These are phyloP conservation scores for Alternaria sp. DNA, from an alignment of 2,329 filamentous ascomycete species.

Conservation along the genomic window DNA sequence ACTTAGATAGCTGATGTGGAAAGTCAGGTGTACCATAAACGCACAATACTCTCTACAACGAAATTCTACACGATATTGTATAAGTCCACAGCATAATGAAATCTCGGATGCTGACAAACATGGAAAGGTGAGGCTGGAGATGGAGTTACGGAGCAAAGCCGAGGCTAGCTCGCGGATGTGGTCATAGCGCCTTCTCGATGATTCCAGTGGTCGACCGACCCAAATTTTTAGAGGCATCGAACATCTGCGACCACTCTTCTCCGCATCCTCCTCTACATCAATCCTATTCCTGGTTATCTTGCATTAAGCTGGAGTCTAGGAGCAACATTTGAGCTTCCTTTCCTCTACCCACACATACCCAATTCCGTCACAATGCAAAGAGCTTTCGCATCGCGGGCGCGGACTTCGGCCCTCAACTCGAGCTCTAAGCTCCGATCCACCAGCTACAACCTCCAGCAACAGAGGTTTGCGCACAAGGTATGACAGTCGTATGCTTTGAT, in stretches of 20 bases:
- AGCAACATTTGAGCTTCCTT: slow-evolving; percentile 41
- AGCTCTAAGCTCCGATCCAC: slow-evolving; percentile 59
- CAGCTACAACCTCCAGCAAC: slow-evolving; percentile 79
- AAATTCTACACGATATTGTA: background rate
- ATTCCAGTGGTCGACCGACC: slow-evolving; percentile 17
- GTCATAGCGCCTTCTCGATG: slow-evolving; percentile 23
- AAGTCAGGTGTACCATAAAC: background rate
- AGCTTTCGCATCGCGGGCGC: slow-evolving; percentile 81
- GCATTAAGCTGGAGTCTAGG: slow-evolving; percentile 49
- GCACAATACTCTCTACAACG: background rate
- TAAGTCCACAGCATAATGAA: background rate
- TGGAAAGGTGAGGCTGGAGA: slow-evolving; percentile 1
- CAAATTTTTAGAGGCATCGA: slow-evolving; percentile 18
- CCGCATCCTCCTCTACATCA: slow-evolving; percentile 32
- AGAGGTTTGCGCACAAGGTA: slow-evolving; percentile 98
- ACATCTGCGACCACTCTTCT: slow-evolving; percentile 20
- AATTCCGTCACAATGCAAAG: slow-evolving; percentile 81
- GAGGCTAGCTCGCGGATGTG: slow-evolving; percentile 16
- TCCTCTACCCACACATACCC: slow-evolving; percentile 27
- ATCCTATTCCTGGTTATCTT: slow-evolving; percentile 42
- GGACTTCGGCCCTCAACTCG: slow-evolving; percentile 80
- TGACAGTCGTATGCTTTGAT: slow-evolving; percentile 26
- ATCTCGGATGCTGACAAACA: background rate
- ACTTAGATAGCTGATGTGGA: background rate
- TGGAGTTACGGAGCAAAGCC: slow-evolving; percentile 15